Evolutionary conservation across 1,284 basidiomycete genomes (phyloP), one percentile per base, ranked within the genome.

Genomic region (Neolentinus lepideus): DNA sequence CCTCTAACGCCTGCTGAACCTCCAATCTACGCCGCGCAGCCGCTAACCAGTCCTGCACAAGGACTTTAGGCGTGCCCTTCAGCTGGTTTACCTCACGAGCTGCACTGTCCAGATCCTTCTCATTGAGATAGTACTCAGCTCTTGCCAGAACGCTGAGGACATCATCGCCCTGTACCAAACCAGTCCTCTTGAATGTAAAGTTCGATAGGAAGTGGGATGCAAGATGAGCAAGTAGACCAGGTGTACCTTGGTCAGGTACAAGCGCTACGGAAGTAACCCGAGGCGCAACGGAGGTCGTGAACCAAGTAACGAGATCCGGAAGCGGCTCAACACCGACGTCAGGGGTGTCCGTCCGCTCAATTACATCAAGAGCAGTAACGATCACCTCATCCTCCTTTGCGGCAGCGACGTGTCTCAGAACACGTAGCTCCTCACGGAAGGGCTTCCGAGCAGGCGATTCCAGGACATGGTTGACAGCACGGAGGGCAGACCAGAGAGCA

Each of bases 51-150:
- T 99, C 97, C 45, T 79, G 74, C 55, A 96, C 76, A 55, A 99
- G 71, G 55, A 84, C 74, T 68, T 88, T 92, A 2, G 95, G 89
- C 65, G 93, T 90, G 0, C 95, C 94, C 48, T 77, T 81, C 58
- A 99, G 74, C 70, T 92, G 88, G 71, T 99, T 99, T 47, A 98
- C 75, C 73, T 98, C 94, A 56, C 96, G 77, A 33, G 94, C 76
- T 12, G 97, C 96, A 59, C 81, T 84, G 64, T 98, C 95, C 61
- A 99, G 74, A 67, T 98, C 92, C 77, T 96, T 94, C 73, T 94
- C 89, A 59, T 89, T 88, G 65, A 99, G 72, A 67, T 90, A 84
- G 71, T 90, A 86, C 72, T 97, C 92, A n/a, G 94, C 94, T 54
- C 96, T 76, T 2, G 94, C 86, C 43, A 99, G 70, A 51, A 93